Base-by-base conservation (phyloP, 179 eudicot species). In the Nepenthes alata region DNA sequence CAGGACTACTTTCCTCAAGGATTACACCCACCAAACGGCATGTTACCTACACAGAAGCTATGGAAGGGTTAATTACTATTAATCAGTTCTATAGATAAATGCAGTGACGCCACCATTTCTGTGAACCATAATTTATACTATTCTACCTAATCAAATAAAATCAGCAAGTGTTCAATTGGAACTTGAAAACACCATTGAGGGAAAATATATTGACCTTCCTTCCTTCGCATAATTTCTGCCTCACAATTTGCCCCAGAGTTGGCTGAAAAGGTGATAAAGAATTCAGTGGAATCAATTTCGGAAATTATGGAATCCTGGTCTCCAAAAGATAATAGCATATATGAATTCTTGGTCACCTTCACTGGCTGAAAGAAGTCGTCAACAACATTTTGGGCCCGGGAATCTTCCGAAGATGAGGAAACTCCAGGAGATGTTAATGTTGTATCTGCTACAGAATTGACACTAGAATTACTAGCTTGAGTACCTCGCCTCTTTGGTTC, bases 361-460 rank as follows among this genome's bases (percentile, higher is more conserved):
- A 81, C 80, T 13, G 96, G 83, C 81, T 91, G 89, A 73, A 86
- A 84, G 69, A 86, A 81, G 80, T 86, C 95, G 80, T 89, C 95
- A 68, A 84, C 83, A 45, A 81, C 91, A 72, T 75, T 68, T 62
- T 81, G 88, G 14, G 83, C 81, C 62, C 81, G 74, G 41, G 83
- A 65, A 72, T 86, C 96, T 63, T 91, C 96, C 47, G 77, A 54
- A 37, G 84, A 72, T 25, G 78, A 63, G 74, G 67, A 56, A 67
- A 74, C 74, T 57, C 69, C 83, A 15, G 88, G 47, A 14, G 85
- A 57, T 37, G 60, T 62, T 37, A 59, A 13, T 58, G 75, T 68
- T 34, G 74, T 61, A 76, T 70, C 77, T 51, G 84, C 58, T 60
- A 71, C 83, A 72, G 66, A 58, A 70, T 63, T 73, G 39, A 50